Percentiles rank a stretch among this genome's conserved stretches.
These are phyloP conservation scores for Phytophthora capsici DNA, from an alignment of 352 stramenopile genomes.

Conservation along the genomic window DNA sequence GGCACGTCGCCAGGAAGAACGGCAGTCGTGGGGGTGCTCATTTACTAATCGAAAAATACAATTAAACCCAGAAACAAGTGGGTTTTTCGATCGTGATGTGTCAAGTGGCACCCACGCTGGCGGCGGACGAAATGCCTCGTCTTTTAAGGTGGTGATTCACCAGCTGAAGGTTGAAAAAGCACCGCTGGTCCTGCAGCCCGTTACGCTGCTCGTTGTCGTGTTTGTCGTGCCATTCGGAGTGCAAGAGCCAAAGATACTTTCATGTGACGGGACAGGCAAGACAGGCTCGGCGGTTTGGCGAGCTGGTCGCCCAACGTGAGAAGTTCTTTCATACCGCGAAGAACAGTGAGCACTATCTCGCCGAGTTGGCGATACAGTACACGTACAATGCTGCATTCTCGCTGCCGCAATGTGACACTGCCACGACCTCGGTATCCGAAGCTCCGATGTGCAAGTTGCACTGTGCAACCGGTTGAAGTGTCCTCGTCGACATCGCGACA, in stretches of 20 bases:
- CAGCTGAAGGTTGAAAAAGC: no score
- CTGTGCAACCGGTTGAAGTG: slow-evolving; percentile 17
- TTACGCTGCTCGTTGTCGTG: no score
- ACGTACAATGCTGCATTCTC: not conserved
- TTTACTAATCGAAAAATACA: not conserved
- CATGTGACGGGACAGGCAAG: slow-evolving; percentile 25
- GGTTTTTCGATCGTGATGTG: slow-evolving; percentile 24
- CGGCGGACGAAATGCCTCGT: no score
- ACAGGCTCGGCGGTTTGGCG: slow-evolving; percentile 10
- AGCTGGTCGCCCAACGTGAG: no score
- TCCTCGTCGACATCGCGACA: slow-evolving; percentile 9
- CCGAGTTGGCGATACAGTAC: no score
- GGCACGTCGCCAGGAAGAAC: not conserved
- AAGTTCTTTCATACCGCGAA: slow-evolving; percentile 1
- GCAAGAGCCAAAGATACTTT: slow-evolving; percentile 23
- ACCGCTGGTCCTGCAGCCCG: no score
- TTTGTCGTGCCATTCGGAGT: not conserved
- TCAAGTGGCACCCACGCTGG: not conserved
- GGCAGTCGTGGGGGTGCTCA: slow-evolving; percentile 2
- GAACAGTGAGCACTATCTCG: no score
- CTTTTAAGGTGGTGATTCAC: no score
- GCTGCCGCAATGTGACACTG: no score
- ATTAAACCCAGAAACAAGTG: slow-evolving; percentile 6
- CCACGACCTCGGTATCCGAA: not conserved
- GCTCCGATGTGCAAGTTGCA: no score